A percentile compares a stretch with the other conserved stretches of the same genome.
These are phyloP conservation scores for Rutstroemia sp. DNA, from an alignment of 2,329 filamentous ascomycete genomes.

Conservation along the genomic window DNA sequence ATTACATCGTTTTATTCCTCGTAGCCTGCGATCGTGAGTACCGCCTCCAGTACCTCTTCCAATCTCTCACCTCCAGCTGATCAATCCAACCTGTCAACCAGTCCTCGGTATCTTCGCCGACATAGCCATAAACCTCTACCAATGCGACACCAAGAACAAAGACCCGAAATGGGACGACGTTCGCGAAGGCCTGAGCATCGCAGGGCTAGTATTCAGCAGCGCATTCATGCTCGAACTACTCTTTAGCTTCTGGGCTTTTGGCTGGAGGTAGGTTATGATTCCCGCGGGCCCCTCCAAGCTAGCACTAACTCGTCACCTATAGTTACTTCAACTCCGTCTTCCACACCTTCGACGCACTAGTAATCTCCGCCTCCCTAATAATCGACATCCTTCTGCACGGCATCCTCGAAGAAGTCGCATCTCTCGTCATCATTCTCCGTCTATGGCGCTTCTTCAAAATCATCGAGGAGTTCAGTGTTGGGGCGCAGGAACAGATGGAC, in stretches of 20 bases:
- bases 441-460: slow-evolving; percentile 66
- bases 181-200: slow-evolving; percentile 38
- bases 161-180: slow-evolving; percentile 30
- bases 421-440: slow-evolving; percentile 58
- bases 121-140: slow-evolving; percentile 41
- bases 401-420: slow-evolving; percentile 54
- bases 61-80: background rate
- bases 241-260: slow-evolving; percentile 54
- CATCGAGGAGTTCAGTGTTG: slow-evolving; percentile 58
- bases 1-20: slow-evolving; percentile 41
- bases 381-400: slow-evolving; percentile 55
- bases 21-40: slow-evolving; percentile 37
- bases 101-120: slow-evolving; percentile 44
- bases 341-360: slow-evolving; percentile 55
- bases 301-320: background rate
- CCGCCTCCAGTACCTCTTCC: background rate
- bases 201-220: slow-evolving; percentile 53
- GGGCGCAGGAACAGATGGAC: slow-evolving; percentile 55
- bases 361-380: slow-evolving; percentile 54
- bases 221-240: slow-evolving; percentile 58
- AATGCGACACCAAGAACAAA: slow-evolving; percentile 34
- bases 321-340: slow-evolving; percentile 53
- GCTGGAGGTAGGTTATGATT: slow-evolving; percentile 37
- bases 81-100: background rate
- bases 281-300: background rate